Conservation (phyloP, 306 rosid species). For the Geum urbanum region DNA sequence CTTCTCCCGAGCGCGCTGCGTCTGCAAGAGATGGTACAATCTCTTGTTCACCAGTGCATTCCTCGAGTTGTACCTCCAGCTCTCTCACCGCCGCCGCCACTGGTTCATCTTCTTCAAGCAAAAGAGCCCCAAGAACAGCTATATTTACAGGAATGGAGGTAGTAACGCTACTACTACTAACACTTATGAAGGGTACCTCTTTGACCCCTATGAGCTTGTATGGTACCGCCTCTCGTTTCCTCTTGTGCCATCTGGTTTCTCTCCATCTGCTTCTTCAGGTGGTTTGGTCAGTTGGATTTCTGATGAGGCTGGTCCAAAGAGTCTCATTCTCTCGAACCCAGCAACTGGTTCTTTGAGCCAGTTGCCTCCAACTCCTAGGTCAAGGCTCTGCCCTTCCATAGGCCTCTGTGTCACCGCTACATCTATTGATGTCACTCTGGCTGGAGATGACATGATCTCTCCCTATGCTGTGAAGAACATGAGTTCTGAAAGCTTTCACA, state of each 20-base stretch:
- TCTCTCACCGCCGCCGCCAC: slow-evolving; percentile 49
- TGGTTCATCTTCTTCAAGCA: slow-evolving; percentile 89
- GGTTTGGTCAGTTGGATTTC: slow-evolving; percentile 77
- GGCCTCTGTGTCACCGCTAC: slow-evolving; percentile 61
- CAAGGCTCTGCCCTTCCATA: slow-evolving; percentile 82
- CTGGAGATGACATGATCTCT: slow-evolving; percentile 92
- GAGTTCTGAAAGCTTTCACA: slow-evolving; percentile 77
- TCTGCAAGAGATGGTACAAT: slow-evolving; percentile 82
- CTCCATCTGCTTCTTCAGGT: slow-evolving; percentile 70
- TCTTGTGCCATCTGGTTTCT: slow-evolving; percentile 62
- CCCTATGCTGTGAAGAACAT: slow-evolving; percentile 87
- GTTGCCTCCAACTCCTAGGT: slow-evolving; percentile 62
- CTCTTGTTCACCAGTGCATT: slow-evolving; percentile 65
- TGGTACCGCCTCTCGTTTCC: slow-evolving; percentile 71
- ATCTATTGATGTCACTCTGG: slow-evolving; percentile 62
- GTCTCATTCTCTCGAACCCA: slow-evolving; percentile 76
- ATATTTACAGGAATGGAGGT: slow-evolving; percentile 41
- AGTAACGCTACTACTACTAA: neutral
- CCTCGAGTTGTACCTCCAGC: slow-evolving; percentile 66
- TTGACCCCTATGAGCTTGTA: slow-evolving; percentile 65
- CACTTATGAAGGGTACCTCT: slow-evolving; percentile 62
- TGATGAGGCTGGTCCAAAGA: slow-evolving; percentile 73
- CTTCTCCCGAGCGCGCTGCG: slow-evolving; percentile 75
- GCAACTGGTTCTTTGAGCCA: slow-evolving; percentile 62
- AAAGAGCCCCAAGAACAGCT: slow-evolving; percentile 43